A percentile compares a stretch with the other conserved stretches of the same genome.
These are phyloP conservation scores for Microsporum ferrugineum DNA, from an alignment of 2,329 filamentous ascomycete species.

Conservation along the genomic window DNA sequence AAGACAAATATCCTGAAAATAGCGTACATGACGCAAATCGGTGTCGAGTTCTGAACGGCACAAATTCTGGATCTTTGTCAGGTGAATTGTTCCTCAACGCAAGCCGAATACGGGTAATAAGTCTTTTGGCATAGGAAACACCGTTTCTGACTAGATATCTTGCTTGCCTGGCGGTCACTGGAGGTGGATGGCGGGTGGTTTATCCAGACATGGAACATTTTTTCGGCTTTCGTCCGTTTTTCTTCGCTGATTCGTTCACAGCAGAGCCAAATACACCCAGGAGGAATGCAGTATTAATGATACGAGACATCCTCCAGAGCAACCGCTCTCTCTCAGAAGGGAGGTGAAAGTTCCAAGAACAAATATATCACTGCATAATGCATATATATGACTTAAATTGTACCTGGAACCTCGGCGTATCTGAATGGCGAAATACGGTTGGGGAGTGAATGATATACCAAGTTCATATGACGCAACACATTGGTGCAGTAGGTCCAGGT, in stretches of 20 bases:
- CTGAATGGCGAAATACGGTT: neutral
- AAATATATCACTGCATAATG: constrained; percentile 3
- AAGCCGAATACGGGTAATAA: neutral
- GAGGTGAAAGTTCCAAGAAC: constrained; percentile 5
- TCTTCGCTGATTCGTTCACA: neutral
- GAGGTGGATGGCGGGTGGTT: neutral
- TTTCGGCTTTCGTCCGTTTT: neutral
- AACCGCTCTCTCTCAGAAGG: neutral
- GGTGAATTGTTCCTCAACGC: neutral
- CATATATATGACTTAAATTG: neutral
- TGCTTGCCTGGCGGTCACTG: neutral
- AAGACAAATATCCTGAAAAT: neutral
- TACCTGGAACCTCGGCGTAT: neutral
- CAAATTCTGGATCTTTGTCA: neutral
- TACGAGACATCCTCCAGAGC: neutral
- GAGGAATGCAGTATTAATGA: neutral
- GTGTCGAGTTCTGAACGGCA: neutral
- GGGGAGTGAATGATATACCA: neutral
- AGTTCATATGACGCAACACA: neutral
- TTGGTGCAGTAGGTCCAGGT: constrained; percentile 6
- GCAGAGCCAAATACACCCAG: neutral
- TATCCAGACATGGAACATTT: neutral
- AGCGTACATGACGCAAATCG: neutral
- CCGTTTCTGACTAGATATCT: neutral
- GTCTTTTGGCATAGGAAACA: neutral